Evolutionary conservation across 257 asterid species (phyloP).

Genomic region (Lithospermum erythrorhizon): DNA sequence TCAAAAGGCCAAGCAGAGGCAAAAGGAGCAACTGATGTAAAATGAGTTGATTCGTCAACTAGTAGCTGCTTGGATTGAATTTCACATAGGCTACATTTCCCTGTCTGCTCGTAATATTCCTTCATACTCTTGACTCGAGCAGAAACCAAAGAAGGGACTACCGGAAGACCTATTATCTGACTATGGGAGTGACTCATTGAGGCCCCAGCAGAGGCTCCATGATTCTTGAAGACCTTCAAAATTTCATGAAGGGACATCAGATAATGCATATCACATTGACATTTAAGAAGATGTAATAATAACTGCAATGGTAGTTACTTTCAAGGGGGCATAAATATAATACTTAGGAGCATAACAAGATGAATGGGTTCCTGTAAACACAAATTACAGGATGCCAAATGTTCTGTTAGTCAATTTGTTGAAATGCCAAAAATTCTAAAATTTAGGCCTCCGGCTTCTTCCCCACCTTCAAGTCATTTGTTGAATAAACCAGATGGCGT

Average conservation of each 20-base stretch:
- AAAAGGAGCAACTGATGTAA: slow-evolving; percentile 62
- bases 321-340: too few relatives aligned
- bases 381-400: too few relatives aligned
- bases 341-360: too few relatives aligned
- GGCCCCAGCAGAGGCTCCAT: slow-evolving; percentile 98
- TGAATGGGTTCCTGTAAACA: too few relatives aligned
- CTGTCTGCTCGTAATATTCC: slow-evolving; percentile 52
- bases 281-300: not conserved
- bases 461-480: too few relatives aligned
- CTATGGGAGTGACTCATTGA: slow-evolving; percentile 97
- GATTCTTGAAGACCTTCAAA: slow-evolving; percentile 75
- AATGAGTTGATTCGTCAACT: slow-evolving; percentile 54
- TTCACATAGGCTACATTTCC: slow-evolving; percentile 71
- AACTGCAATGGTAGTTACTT: too few relatives aligned
- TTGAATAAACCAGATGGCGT: not conserved
- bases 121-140: slow-evolving; percentile 59
- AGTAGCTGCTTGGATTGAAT: slow-evolving; percentile 27
- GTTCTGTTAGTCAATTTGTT: too few relatives aligned
- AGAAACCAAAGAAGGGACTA: slow-evolving; percentile 64
- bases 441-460: too few relatives aligned
- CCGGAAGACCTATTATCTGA: slow-evolving; percentile 81
- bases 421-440: too few relatives aligned
- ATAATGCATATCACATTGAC: not conserved
- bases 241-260: not conserved
- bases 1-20: slow-evolving; percentile 84